phyloP scores from a whole-genome alignment of 1,284 basidiomycete species.

The Cryptococcus sp. region DNA sequence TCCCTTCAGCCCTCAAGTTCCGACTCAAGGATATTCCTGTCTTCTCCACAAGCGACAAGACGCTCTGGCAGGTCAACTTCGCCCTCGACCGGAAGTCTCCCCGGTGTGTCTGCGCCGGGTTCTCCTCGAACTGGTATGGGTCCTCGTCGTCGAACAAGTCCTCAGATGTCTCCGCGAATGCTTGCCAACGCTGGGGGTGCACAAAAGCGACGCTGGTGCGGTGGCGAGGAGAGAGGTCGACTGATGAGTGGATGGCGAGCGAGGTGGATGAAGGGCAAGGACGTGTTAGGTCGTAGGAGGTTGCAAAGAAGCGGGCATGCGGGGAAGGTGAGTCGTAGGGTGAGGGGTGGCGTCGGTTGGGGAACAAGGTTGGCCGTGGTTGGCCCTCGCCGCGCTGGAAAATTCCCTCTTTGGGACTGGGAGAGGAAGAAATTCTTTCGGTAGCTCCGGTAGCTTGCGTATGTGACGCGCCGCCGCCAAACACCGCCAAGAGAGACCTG shows the following conservation, averaged over 20 bases:
- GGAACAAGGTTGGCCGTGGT: not conserved
- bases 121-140: not conserved
- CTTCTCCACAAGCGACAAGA: slow-evolving; percentile 1
- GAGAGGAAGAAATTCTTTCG: not conserved
- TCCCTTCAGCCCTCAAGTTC: not conserved
- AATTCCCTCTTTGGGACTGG: not conserved
- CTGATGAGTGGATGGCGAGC: not conserved
- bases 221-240: not conserved
- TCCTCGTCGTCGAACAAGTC: not conserved
- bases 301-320: not conserved
- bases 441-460: no score
- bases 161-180: not conserved
- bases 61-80: slow-evolving; percentile 5
- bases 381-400: not conserved
- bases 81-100: not conserved
- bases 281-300: not conserved
- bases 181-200: not conserved
- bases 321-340: not conserved
- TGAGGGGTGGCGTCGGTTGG: not conserved
- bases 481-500: no score
- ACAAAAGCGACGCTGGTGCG: not conserved
- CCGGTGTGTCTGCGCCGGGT: not conserved
- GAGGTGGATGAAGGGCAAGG: not conserved
- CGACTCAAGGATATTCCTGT: not conserved
- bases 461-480: no score